These are phyloP conservation scores for Grosmannia clavigera DNA, from an alignment of 2,329 filamentous ascomycete genomes.

Conservation along the genomic window DNA sequence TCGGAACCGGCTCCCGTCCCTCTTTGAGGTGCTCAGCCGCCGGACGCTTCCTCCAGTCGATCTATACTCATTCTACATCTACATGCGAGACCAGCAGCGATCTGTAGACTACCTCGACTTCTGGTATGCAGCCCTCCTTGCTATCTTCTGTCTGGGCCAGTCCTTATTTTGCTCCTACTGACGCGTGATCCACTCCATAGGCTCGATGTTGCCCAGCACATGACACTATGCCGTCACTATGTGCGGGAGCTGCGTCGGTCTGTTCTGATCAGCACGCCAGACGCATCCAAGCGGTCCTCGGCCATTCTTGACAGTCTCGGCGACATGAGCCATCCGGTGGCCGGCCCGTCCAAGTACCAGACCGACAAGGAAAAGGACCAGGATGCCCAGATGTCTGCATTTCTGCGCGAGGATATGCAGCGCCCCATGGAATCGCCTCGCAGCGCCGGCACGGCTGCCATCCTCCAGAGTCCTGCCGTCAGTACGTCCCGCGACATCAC, in stretches of 20 bases:
- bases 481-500: constrained; percentile 49
- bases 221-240: constrained; percentile 94
- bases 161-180: background rate
- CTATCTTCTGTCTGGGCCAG: background rate
- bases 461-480: constrained; percentile 32
- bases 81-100: constrained; percentile 96
- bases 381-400: constrained; percentile 85
- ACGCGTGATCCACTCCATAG: constrained; percentile 32
- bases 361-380: constrained; percentile 63
- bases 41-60: constrained; percentile 93
- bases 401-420: constrained; percentile 56
- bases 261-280: constrained; percentile 84
- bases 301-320: constrained; percentile 61
- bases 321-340: constrained; percentile 49
- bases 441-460: background rate
- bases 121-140: constrained; percentile 48
- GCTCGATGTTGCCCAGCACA: constrained; percentile 98
- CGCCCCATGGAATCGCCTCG: constrained; percentile 41
- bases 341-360: constrained; percentile 48
- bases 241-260: constrained; percentile 89
- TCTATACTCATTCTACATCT: constrained; percentile 98
- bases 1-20: constrained; percentile 79
- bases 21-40: constrained; percentile 91
- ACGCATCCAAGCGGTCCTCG: constrained; percentile 79
- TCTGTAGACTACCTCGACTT: constrained; percentile 98